Evolutionary conservation across 2,329 filamentous ascomycete genomes (phyloP).

Genomic region (Paramyrothecium roridum): DNA sequence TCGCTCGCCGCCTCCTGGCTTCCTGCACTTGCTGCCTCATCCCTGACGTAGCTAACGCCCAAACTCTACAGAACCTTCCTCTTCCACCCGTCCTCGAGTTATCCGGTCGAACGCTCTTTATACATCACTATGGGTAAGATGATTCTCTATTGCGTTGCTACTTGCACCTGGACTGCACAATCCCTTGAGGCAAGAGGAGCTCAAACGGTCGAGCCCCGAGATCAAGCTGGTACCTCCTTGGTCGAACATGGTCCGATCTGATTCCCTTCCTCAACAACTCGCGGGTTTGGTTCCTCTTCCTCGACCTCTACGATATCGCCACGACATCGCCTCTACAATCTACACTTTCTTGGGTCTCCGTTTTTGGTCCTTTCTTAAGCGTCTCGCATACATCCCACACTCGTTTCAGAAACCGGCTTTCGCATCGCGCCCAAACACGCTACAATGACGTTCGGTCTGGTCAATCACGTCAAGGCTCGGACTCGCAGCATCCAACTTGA

Average conservation of each 20-base stretch:
- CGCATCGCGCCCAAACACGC: constrained; percentile 13
- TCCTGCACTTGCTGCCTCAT: constrained; percentile 1
- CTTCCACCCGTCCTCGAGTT: constrained; percentile 22
- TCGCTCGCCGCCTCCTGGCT: background rate
- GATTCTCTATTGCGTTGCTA: constrained; percentile 21
- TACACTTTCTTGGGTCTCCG: constrained; percentile 43
- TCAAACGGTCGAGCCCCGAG: background rate
- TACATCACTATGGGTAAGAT: constrained; percentile 40
- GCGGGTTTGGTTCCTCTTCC: constrained; percentile 15
- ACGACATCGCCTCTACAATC: constrained; percentile 37
- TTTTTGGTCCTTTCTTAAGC: constrained; percentile 30
- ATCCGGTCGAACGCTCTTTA: constrained; percentile 31
- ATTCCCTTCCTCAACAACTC: constrained; percentile 3
- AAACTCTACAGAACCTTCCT: constrained; percentile 19
- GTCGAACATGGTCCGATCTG: constrained; percentile 5
- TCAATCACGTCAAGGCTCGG: constrained; percentile 40
- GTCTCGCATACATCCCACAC: constrained; percentile 20
- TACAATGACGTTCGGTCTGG: constrained; percentile 39
- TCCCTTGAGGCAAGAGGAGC: constrained; percentile 17
- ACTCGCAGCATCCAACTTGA: constrained; percentile 49
- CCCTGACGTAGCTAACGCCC: constrained; percentile 21
- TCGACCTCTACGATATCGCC: constrained; percentile 24
- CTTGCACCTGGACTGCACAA: constrained; percentile 19
- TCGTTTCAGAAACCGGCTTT: constrained; percentile 13
- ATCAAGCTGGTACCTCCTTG: background rate